These are phyloP conservation scores for Beta vulgaris DNA, from an alignment of 148 eudicot species.

Conservation along the genomic window DNA sequence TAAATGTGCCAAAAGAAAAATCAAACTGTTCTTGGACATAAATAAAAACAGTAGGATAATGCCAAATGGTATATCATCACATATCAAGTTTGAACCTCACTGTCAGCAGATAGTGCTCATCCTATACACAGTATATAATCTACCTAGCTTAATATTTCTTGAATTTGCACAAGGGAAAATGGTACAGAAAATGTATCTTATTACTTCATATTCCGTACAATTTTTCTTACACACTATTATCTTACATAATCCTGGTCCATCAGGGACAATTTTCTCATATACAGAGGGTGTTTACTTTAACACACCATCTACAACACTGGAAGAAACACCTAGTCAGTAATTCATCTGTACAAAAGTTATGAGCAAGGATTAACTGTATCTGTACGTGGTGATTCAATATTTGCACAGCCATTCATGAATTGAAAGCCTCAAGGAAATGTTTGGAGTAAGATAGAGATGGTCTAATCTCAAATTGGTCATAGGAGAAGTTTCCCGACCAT, in stretches of 20 bases:
- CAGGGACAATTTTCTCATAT: not conserved
- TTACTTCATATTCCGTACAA: not conserved
- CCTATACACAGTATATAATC: not conserved
- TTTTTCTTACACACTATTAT: not conserved
- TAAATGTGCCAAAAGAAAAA: too few relatives aligned
- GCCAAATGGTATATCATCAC: too few relatives aligned
- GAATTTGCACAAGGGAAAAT: not conserved
- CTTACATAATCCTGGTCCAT: not conserved
- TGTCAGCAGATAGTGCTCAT: not conserved
- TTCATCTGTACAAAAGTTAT: constrained; percentile 17
- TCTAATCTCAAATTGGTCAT: constrained; percentile 76
- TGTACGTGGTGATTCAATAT: constrained; percentile 22
- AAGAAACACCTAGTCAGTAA: not conserved
- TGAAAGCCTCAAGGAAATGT: constrained; percentile 58
- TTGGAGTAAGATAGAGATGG: constrained; percentile 69
- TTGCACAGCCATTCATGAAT: constrained; percentile 86
- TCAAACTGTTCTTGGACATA: too few relatives aligned
- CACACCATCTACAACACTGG: constrained; percentile 1
- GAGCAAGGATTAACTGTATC: not conserved
- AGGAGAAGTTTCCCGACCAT: constrained; percentile 79
- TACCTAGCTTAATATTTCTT: not conserved
- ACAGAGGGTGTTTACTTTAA: not conserved
- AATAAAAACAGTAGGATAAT: too few relatives aligned
- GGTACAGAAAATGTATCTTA: too few relatives aligned
- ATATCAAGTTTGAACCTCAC: too few relatives aligned